Base-by-base conservation (phyloP, 2,329 filamentous ascomycete species). In the Thielaviopsis cerberus region DNA sequence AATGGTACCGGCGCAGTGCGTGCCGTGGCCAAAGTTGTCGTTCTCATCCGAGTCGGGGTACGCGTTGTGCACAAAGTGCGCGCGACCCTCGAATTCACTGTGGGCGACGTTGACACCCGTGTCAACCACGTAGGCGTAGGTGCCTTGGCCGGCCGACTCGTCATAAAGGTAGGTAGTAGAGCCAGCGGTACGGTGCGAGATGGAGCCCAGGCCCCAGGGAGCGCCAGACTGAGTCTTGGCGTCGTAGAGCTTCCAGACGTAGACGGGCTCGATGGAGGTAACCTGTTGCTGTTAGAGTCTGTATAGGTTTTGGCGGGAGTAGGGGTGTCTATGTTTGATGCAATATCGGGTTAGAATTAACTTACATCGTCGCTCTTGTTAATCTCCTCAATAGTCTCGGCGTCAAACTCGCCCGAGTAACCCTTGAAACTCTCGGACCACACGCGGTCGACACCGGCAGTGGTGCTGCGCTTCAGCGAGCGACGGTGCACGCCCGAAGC, bases 21-120 rank as follows among this genome's bases (percentile, higher is more conserved):
- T 98, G 67, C 92, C 92, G 77, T 98, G 92, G 62, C 92, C 92
- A 67, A 98, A 98, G 71, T 92, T 92, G 74, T 98, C 92, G 65
- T 81, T 78, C 69, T 98, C 92, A 55, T 79, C 83, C 69, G 98
- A 90, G 62, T 83, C 83, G 53, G 72, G 65, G 62, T 92, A 92
- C 66, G 98, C 90, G 65, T 92, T 98, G 81, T 94, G 91, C 70
- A 91, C 92, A 92, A 92, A 98, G 67, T 81, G 77, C 65, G 92
- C 92, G 71, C 92, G 90, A 62, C 88, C 57, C 52, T 58, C 70
- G 53, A 76, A 76, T 51, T 75, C 68, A 57, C 65, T 37, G 63
- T 81, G 78, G 4, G 64, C 59, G 22, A 67, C 70, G 50, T 71
- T 69, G 56, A 81, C 73, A 41, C 78, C 78, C 0, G 74, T 78